Conservation (phyloP, 441 rosid species). For the Erodium moschatum region DNA sequence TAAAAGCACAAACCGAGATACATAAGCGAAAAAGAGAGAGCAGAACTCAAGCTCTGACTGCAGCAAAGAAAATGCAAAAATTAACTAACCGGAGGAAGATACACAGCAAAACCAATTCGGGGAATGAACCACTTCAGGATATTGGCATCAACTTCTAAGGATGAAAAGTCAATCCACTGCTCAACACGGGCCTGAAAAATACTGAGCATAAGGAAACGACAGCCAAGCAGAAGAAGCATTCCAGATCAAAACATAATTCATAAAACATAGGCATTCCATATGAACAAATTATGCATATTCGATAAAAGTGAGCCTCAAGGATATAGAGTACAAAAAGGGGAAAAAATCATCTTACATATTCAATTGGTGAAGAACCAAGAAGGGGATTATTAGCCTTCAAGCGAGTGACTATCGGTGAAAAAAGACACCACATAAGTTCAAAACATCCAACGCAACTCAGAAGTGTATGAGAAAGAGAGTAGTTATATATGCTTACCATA, state of each 20-base stretch:
- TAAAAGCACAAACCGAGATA: neutral
- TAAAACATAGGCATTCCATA: no score
- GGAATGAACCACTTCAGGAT: conserved; percentile 44
- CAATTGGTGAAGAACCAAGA: conserved; percentile 19
- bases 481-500: conserved; percentile 30
- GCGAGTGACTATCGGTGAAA: conserved; percentile 27
- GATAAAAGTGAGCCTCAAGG: neutral
- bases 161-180: conserved; percentile 82
- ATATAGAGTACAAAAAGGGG: neutral
- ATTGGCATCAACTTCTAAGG: conserved; percentile 63
- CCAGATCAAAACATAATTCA: neutral
- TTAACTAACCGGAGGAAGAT: conserved; percentile 58
- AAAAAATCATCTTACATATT: conserved; percentile 10
- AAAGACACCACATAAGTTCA: neutral
- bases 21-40: neutral
- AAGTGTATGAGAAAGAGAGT: neutral
- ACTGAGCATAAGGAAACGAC: neutral
- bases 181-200: conserved; percentile 60
- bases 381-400: conserved; percentile 34
- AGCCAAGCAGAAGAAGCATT: neutral
- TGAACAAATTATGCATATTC: neutral
- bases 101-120: conserved; percentile 39
- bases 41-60: neutral
- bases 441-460: neutral
- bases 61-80: neutral